Base-by-base conservation (phyloP, 148 eudicot genomes). In the Heliamphora exappendiculata region DNA sequence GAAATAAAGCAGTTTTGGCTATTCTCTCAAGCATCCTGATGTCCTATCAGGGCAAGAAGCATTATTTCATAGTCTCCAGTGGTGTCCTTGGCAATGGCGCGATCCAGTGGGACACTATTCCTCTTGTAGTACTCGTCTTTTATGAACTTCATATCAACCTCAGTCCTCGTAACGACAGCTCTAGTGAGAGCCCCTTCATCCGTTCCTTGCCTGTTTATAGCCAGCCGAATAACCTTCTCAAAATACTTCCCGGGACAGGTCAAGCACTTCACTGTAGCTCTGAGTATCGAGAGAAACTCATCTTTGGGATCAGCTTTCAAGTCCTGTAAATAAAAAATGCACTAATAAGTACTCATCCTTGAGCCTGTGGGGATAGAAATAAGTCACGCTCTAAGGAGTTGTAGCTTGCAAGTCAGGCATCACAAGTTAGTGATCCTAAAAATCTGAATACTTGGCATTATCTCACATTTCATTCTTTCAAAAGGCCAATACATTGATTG, bases 111-210 rank as follows among this genome's bases (percentile, higher is more conserved):
- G 31, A 77, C 47, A 7, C 78, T 76, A 3, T 66, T 76, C 72
- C 78, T 76, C 26, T 31, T 76, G 49, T 65, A 7, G n/a, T 77
- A 77, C 29, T 7, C 74, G 0, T 67, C 79, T n/a, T 55, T 68
- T 53, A 77, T 77, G 28, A 51, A 49, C 76, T 86, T 79, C 86
- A 88, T 68, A 81, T 88, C 88, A n/a, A 88, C 72, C 76, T 81
- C 91, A 7, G 91, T 89, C 69, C 83, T 84, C 44, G 86, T 81
- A 14, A 81, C 74, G 41, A 88, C 81, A 69, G 82, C 91, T 41
- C 87, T 85, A 49, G 76, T 86, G 29, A 86, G 79, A 51, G 73
- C 86, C 26, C 79, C 89, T 60, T 86, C 89, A 71, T 88, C 89
- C 7, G 89, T 86, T 65, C 91, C 89, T 12, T 34, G 74, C 63